These are phyloP conservation scores for Pueraria montana DNA, from an alignment of 306 rosid species.

Conservation along the genomic window DNA sequence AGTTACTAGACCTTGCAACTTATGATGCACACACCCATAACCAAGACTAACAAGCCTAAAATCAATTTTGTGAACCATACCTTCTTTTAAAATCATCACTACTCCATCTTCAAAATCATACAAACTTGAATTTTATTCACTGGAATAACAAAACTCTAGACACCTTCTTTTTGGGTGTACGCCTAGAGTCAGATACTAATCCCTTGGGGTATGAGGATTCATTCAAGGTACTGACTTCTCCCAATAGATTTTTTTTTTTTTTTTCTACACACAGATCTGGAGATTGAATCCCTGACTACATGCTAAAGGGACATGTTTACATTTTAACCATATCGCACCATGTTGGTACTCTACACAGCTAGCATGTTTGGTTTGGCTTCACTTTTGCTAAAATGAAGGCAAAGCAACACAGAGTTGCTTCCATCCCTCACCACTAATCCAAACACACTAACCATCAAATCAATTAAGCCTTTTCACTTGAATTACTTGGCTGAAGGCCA, in stretches of 20 bases:
- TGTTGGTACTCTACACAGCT: too few relatives aligned
- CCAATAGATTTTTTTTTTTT: too few relatives aligned
- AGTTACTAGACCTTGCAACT: constrained; percentile 13
- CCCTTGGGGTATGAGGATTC: too few relatives aligned
- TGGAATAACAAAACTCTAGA: background rate
- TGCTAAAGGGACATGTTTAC: background rate
- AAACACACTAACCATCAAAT: too few relatives aligned
- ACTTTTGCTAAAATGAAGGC: too few relatives aligned
- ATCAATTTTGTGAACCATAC: constrained; percentile 16
- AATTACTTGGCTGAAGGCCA: too few relatives aligned
- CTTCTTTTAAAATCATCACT: background rate
- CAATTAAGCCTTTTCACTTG: background rate
- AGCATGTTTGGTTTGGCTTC: too few relatives aligned
- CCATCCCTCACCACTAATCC: too few relatives aligned
- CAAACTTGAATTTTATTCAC: background rate
- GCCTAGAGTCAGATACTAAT: too few relatives aligned
- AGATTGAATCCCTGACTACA: background rate
- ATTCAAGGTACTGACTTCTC: too few relatives aligned
- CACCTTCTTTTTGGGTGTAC: background rate
- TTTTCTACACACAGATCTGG: too few relatives aligned
- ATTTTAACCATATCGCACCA: background rate
- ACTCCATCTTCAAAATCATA: constrained; percentile 7
- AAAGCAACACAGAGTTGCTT: too few relatives aligned
- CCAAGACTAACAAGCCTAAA: constrained; percentile 6
- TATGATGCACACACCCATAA: constrained; percentile 10